Evolutionary conservation across 2,329 filamentous ascomycete genomes (phyloP).

Genomic region (Diaporthe velutina): DNA sequence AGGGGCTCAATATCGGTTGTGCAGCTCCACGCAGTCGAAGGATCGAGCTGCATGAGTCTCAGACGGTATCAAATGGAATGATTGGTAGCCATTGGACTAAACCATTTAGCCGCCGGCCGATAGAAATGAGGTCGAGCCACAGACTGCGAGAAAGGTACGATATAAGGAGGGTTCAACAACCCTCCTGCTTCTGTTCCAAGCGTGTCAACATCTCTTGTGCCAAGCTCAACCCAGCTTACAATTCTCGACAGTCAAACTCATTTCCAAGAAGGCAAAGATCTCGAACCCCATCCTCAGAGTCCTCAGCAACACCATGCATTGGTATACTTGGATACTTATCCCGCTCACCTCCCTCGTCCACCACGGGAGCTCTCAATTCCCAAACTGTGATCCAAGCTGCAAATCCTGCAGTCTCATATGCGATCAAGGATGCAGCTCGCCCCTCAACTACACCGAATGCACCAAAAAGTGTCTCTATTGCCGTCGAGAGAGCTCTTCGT

Average conservation of each 20-base stretch:
- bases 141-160: not conserved
- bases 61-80: not conserved
- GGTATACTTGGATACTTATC: not conserved
- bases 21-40: not conserved
- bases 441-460: not conserved
- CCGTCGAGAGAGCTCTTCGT: not conserved
- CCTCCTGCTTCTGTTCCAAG: not conserved
- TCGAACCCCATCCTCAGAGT: too few relatives aligned
- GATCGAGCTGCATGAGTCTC: not conserved
- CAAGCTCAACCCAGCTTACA: not conserved
- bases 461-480: slow-evolving; percentile 3
- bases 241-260: too few relatives aligned
- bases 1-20: not conserved
- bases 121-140: not conserved
- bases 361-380: not conserved
- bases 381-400: not conserved
- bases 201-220: fast-evolving
- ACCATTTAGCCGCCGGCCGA: not conserved
- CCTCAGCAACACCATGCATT: not conserved
- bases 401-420: not conserved
- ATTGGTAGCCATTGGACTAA: not conserved
- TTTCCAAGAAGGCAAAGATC: too few relatives aligned
- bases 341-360: not conserved
- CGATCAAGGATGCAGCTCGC: not conserved
- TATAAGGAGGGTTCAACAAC: not conserved